Percentiles rank a stretch among this genome's conserved stretches.
Conservation (phyloP, 352 stramenopile species). For the Globisporangium splendens region DNA sequence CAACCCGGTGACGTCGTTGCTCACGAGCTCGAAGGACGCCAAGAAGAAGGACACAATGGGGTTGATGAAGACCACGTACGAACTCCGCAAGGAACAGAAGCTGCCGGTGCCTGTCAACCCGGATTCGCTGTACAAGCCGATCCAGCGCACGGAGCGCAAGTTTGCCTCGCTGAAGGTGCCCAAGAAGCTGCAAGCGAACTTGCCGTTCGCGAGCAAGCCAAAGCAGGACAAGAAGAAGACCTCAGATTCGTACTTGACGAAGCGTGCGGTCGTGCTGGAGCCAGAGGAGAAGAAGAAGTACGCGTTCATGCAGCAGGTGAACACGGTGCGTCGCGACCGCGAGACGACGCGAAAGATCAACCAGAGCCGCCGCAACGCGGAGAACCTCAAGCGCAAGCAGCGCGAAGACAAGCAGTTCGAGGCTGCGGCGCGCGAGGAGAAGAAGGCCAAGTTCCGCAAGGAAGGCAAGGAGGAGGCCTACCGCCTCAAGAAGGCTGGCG, state of each 20-base stretch:
- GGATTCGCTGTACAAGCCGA: conserved; percentile 98
- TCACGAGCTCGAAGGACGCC: conserved; percentile 42
- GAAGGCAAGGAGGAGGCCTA: conserved; percentile 73
- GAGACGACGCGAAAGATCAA: conserved; percentile 92
- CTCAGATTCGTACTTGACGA: conserved; percentile 84
- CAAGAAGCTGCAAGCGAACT: conserved; percentile 94
- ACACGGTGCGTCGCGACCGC: conserved; percentile 97
- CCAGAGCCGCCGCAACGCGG: conserved; percentile 80
- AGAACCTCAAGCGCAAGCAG: conserved; percentile 91
- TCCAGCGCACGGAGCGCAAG: conserved; percentile 89
- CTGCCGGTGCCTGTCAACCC: conserved; percentile 95
- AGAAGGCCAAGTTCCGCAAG: conserved; percentile 85
- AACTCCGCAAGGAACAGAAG: conserved; percentile 94
- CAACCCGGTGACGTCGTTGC: conserved; percentile 94
- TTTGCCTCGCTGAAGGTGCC: conserved; percentile 95
- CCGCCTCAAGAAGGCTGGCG: conserved; percentile 46
- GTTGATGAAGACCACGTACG: conserved; percentile 95
- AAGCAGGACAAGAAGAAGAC: conserved; percentile 92
- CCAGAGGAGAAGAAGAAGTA: conserved; percentile 96
- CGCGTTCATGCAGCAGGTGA: conserved; percentile 96
- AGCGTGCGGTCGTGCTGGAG: conserved; percentile 93
- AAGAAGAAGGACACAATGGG: conserved; percentile 46
- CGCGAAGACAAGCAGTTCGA: conserved; percentile 91
- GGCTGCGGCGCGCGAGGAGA: conserved; percentile 71
- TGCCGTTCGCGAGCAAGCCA: conserved; percentile 97